These are phyloP conservation scores for Phytophthora fragariaefolia DNA, from an alignment of 352 stramenopile species.

Conservation along the genomic window DNA sequence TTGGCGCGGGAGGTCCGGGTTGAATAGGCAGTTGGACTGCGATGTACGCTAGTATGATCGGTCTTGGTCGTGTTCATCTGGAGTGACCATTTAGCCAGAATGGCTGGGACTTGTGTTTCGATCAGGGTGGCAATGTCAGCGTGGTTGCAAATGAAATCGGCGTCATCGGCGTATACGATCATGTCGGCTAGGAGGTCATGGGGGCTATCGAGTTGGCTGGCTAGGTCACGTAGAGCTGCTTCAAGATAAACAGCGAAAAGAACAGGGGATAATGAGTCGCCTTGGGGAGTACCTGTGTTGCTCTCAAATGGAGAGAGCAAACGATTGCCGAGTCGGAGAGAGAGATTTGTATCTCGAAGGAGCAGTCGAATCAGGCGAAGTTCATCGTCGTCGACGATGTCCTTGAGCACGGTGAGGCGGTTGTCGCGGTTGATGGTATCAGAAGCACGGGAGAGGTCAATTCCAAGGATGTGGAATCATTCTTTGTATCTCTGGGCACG, in stretches of 20 bases:
- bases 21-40: background rate
- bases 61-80: constrained; percentile 23
- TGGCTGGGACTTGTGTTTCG: background rate
- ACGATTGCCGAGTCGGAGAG: background rate
- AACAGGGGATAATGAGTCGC: constrained; percentile 20
- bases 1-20: background rate
- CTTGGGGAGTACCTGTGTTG: constrained; percentile 18
- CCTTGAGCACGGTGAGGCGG: background rate
- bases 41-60: constrained; percentile 1
- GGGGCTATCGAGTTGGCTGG: constrained; percentile 1
- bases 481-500: constrained; percentile 4
- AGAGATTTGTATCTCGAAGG: constrained; percentile 5
- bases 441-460: constrained; percentile 16
- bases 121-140: constrained; percentile 4
- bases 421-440: constrained; percentile 17
- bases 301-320: constrained; percentile 18
- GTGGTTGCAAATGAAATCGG: constrained; percentile 1
- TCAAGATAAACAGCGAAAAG: constrained; percentile 22
- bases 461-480: constrained; percentile 9
- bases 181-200: constrained; percentile 13
- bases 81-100: constrained; percentile 7
- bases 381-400: constrained; percentile 7
- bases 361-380: constrained; percentile 12
- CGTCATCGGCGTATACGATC: constrained; percentile 16
- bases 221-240: constrained; percentile 14